Conservation (phyloP, 208 protist genomes). For the Leishmania amazonensis region DNA sequence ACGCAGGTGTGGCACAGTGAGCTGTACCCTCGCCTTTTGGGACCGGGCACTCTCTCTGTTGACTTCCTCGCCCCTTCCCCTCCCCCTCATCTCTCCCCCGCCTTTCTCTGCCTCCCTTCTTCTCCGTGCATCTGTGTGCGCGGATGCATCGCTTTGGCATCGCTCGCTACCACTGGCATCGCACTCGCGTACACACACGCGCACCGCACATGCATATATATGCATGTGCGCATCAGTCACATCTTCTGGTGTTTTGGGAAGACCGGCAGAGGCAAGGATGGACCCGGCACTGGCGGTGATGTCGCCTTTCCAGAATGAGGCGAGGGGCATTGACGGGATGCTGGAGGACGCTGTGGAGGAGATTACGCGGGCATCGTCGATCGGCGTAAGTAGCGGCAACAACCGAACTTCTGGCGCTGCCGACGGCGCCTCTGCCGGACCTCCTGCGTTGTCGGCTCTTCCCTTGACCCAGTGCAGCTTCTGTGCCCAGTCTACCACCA, state of each 20-base stretch:
- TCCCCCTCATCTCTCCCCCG: neutral
- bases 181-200: neutral
- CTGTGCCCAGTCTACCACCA: constrained; percentile 45
- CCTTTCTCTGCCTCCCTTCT: neutral
- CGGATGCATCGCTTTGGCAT: neutral
- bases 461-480: constrained; percentile 40
- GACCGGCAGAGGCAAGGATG: constrained; percentile 32
- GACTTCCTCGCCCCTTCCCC: neutral
- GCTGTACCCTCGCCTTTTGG: neutral
- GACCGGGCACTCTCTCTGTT: neutral
- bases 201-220: neutral
- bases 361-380: constrained; percentile 28
- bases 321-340: constrained; percentile 45
- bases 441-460: neutral
- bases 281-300: constrained; percentile 73
- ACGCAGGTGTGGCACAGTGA: neutral
- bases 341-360: constrained; percentile 58
- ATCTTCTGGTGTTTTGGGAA: neutral
- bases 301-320: constrained; percentile 73
- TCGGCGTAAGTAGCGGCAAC: neutral
- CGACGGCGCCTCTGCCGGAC: neutral
- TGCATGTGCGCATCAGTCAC: neutral
- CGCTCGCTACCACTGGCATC: neutral
- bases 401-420: neutral
- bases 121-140: neutral